Base-by-base conservation (phyloP, 108 stramenopile genomes). In the Halocafeteria seosinensis region DNA sequence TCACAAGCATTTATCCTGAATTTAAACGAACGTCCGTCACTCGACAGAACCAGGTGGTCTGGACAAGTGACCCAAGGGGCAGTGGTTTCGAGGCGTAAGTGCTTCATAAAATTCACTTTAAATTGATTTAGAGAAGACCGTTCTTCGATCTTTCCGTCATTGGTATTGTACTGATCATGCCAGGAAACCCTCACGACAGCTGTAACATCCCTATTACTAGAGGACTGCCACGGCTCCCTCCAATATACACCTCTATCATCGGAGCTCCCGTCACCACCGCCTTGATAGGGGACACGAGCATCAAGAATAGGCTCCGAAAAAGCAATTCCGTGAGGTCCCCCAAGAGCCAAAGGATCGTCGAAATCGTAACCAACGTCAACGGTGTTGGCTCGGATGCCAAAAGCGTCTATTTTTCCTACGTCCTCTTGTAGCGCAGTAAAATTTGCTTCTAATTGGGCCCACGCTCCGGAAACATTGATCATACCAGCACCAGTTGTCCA, bases 401-500 rank as follows among this genome's bases (percentile, higher is more conserved):
- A n/a, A n/a, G 42, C 17, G 17, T 47, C 42, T 17, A 17, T 47
- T 47, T 17, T n/a, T 21, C 42, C 42, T n/a, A 17, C 17, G 17
- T 17, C n/a, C 17, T 21, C 17, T n/a, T 21, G 17, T 17, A 21
- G 42, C 17, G 42, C n/a, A n/a, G 42, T n/a, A n/a, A 47, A 17
- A n/a, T n/a, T 17, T n/a, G 42, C 17, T 17, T 17, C 47, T 33
- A 47, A 26, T 30, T 24, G 30, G 11, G 83, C 79, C 25, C 64
- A 78, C n/a, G 83, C 78, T 42, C 64, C 55, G 35, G 71, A 73
- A 17, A 86, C 86, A 68, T 85, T 77, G 0, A 90, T 38, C 63
- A 90, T 69, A 23, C 87, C 88, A 1, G 67, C 75, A 12, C 88
- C 86, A 67, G 86, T 81, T 38, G 75, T 71, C 33, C 80, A 37